Percentiles rank a stretch among this genome's conserved stretches.
Evolutionary conservation across 1,284 basidiomycete species (phyloP).

Genomic region (Takashimella tepidaria): DNA sequence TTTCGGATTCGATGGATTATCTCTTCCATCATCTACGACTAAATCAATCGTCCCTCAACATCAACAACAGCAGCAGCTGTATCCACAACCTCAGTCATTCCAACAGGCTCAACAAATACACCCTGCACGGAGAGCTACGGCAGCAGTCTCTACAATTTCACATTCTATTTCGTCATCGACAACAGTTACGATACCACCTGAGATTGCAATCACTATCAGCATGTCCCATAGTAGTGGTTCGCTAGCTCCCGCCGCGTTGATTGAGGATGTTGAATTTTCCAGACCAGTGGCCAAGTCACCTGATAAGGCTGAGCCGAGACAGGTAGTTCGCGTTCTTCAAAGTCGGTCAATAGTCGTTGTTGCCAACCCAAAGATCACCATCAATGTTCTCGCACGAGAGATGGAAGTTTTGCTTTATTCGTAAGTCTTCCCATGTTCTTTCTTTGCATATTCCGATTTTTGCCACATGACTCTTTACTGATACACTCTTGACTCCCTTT

Average conservation of each 20-base stretch:
- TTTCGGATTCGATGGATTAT: constrained; percentile 13
- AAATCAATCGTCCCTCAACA: too few relatives aligned
- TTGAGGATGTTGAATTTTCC: neutral
- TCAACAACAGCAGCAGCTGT: constrained; percentile 6
- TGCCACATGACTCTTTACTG: neutral
- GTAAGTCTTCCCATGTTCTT: constrained; percentile 20
- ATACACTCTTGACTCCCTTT: too few relatives aligned
- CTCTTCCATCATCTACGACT: constrained; percentile 6
- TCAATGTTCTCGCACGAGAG: constrained; percentile 24
- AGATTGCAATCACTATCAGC: neutral
- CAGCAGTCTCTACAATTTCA: too few relatives aligned
- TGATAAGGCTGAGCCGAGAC: constrained; percentile 9
- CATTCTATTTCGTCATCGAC: neutral
- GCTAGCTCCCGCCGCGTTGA: constrained; percentile 12
- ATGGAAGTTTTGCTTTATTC: constrained; percentile 29
- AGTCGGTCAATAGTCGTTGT: constrained; percentile 19
- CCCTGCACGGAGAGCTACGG: too few relatives aligned
- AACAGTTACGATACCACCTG: neutral
- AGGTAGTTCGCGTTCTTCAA: constrained; percentile 7
- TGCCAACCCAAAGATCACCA: constrained; percentile 21
- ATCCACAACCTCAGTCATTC: too few relatives aligned
- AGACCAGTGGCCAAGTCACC: neutral
- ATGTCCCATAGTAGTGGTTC: neutral
- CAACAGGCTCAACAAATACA: too few relatives aligned
- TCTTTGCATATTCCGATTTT: neutral